phyloP scores from a whole-genome alignment of 371 early-diverging fungal species.

The Quaeritorhiza haematococci region DNA sequence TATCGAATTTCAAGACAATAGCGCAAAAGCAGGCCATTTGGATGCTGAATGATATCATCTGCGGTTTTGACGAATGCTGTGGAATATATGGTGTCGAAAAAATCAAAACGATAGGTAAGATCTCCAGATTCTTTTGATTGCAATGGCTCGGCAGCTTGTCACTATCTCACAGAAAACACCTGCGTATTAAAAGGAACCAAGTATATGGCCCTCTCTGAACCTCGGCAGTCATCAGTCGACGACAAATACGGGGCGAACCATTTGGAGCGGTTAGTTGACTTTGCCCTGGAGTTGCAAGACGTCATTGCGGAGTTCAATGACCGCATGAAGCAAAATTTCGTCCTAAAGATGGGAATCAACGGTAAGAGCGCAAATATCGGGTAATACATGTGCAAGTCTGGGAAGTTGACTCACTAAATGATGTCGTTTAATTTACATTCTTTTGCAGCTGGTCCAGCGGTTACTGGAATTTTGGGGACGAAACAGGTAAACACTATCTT shows the following conservation, averaged over 20 bases:
- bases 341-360: conserved; percentile 21
- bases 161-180: too few species aligned
- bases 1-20: conserved; percentile 14
- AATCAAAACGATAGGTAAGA: conserved; percentile 32
- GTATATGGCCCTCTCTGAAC: conserved; percentile 30
- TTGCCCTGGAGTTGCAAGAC: conserved; percentile 20
- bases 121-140: neutral
- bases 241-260: conserved; percentile 10
- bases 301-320: conserved; percentile 21
- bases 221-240: too few species aligned
- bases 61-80: conserved; percentile 25
- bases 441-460: conserved; percentile 23
- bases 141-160: too few species aligned
- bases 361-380: too few species aligned
- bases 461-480: conserved; percentile 31
- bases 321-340: conserved; percentile 13
- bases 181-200: conserved; percentile 18
- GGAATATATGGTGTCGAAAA: conserved; percentile 23
- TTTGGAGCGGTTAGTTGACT: conserved; percentile 19
- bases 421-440: too few species aligned
- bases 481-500: conserved; percentile 5
- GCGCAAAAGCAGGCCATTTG: conserved; percentile 13
- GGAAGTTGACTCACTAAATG: neutral
- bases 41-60: conserved; percentile 35
- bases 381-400: neutral